These are phyloP conservation scores for Talinum fruticosum DNA, from an alignment of 148 eudicot species.

Conservation along the genomic window DNA sequence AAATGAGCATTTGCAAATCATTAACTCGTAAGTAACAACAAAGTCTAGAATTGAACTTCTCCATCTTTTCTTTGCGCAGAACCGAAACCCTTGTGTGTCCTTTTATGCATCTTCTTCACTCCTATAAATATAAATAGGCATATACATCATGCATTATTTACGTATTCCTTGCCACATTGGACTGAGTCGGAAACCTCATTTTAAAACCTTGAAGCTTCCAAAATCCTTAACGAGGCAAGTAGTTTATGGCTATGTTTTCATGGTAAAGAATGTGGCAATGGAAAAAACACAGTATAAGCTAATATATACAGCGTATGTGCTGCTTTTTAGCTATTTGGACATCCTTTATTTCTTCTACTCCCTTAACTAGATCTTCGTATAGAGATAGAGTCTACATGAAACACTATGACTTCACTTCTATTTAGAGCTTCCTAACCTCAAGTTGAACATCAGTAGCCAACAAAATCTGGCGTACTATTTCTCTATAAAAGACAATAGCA, in stretches of 20 bases:
- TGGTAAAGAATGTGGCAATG: not conserved
- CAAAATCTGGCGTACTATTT: not conserved
- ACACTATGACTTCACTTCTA: not conserved
- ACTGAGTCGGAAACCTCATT: too few relatives aligned
- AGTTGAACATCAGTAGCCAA: not conserved
- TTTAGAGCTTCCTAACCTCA: not conserved
- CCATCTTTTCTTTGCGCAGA: too few relatives aligned
- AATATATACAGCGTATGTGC: not conserved
- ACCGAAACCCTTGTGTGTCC: too few relatives aligned
- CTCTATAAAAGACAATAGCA: not conserved
- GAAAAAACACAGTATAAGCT: not conserved
- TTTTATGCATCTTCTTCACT: too few relatives aligned
- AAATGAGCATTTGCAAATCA: too few relatives aligned
- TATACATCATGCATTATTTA: too few relatives aligned
- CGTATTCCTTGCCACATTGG: too few relatives aligned
- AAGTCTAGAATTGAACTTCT: too few relatives aligned
- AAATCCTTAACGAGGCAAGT: not conserved
- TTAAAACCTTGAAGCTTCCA: too few relatives aligned
- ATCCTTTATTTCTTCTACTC: conserved; percentile 1
- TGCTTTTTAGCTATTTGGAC: not conserved
- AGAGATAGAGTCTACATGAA: not conserved
- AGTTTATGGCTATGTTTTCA: not conserved
- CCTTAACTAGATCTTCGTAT: not conserved
- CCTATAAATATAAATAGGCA: too few relatives aligned
- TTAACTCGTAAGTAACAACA: too few relatives aligned